Conservation (phyloP, 1,284 basidiomycete species). For the Marasmius oreades region DNA sequence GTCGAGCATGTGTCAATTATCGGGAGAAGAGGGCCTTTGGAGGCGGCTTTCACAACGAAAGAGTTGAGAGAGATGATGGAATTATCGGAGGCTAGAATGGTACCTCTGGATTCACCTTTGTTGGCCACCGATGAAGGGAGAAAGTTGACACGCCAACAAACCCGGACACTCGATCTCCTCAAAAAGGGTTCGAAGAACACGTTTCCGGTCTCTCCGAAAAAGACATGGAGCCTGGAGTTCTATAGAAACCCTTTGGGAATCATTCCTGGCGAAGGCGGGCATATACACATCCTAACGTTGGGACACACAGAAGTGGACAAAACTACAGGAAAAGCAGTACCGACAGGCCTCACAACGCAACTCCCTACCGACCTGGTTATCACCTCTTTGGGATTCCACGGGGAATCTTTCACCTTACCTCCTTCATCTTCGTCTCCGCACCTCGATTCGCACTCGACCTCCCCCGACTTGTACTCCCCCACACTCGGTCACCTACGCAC, state of each 20-base stretch:
- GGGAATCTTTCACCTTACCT: conserved; percentile 4
- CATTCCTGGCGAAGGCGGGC: conserved; percentile 16
- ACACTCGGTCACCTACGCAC: conserved; percentile 53
- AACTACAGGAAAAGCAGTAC: background rate
- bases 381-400: conserved; percentile 9
- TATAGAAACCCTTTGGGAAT: conserved; percentile 68
- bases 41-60: conserved; percentile 93
- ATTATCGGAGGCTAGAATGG: conserved; percentile 70
- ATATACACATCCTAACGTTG: background rate
- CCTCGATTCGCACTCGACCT: background rate
- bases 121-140: conserved; percentile 26
- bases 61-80: conserved; percentile 90
- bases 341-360: conserved; percentile 14
- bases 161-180: conserved; percentile 64
- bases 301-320: conserved; percentile 1
- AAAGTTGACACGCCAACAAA: conserved; percentile 59
- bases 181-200: conserved; percentile 60
- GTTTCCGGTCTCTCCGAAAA: conserved; percentile 41
- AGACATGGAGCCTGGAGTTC: conserved; percentile 82
- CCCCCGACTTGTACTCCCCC: conserved; percentile 19
- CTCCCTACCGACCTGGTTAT: conserved; percentile 20
- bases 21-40: conserved; percentile 83
- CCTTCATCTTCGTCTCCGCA: background rate
- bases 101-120: conserved; percentile 48
- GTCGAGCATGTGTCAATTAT: conserved; percentile 83